Evolutionary conservation across 768 basidiomycete species (phyloP).

Genomic region (Rhizopogon vulgaris): DNA sequence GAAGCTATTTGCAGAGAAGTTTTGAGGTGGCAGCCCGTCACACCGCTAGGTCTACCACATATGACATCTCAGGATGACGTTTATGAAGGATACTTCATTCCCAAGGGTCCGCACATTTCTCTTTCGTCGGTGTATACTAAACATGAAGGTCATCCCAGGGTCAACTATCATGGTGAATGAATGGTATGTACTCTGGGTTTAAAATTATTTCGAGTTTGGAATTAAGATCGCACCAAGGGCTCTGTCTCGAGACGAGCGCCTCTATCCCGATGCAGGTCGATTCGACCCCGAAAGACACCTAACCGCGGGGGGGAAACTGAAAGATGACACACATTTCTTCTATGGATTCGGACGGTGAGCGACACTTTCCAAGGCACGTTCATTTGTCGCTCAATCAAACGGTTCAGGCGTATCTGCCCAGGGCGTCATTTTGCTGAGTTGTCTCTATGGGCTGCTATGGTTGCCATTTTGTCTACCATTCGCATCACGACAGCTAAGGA

Average conservation of each 20-base stretch:
- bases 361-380: too few species aligned
- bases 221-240: not conserved
- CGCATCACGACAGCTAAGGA: conserved; percentile 5
- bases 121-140: not conserved
- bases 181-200: not conserved
- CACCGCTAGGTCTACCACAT: conserved; percentile 13
- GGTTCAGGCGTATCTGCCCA: conserved; percentile 1
- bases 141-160: not conserved
- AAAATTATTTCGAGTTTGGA: not conserved
- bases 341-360: not conserved
- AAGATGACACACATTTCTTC: not conserved
- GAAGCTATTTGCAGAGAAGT: conserved; percentile 20
- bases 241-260: not conserved
- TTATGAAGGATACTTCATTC: conserved; percentile 15
- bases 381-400: not conserved
- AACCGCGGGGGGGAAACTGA: not conserved
- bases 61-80: conserved; percentile 10
- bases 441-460: conserved; percentile 1
- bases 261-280: not conserved
- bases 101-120: conserved; percentile 8
- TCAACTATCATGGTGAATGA: not conserved
- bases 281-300: not conserved
- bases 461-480: conserved; percentile 2
- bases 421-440: conserved; percentile 2
- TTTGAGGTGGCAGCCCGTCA: conserved; percentile 14